Base-by-base conservation (phyloP, 2,329 filamentous ascomycete species). In the Coccinonectria pachysandricola region DNA sequence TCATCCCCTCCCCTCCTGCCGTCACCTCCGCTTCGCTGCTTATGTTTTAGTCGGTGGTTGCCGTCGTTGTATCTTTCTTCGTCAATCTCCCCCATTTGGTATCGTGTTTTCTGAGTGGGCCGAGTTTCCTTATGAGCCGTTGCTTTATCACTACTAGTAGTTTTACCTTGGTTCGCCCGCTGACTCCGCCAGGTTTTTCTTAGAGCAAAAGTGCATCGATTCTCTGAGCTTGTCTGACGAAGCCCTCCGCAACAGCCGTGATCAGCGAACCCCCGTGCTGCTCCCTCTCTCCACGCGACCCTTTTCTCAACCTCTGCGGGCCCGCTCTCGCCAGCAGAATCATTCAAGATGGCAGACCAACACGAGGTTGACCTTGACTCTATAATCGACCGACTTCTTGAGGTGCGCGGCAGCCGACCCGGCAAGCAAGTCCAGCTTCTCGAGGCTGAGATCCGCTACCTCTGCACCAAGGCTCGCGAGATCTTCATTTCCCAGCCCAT, bases 401-500 rank as follows among this genome's bases (percentile, higher is more conserved):
- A 98, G 66, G 91, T 96, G 56, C 81, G 91, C 64, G 91, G 88
- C 57, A 95, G 87, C 71, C 79, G 91, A 54, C 91, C 91, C 32
- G 91, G 91, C 50, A 98, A 98, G 70, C 91, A 96, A 65, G 91
- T 98, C 30, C 88, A 96, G 66, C 75, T 98, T 45, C 70, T 94
- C 43, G 91, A 98, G 62, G 78, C 84, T 36, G 91, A 96, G 66
- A 98, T 98, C 48, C 81, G 88, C 55, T 94, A 77, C 62, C 75
- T 98, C 42, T 98, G 91, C 75, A 95, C 88, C 57, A 96, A 96
- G 69, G 87, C 88, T 39, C 81, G 91, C 43, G 91, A 98, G 68
- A 96, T 98, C 51, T 96, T 98, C 70, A 96, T 98, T 61, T 95
- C 87, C 37, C 91, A 98, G 68, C 91, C 91, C 43, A 96, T 96